A percentile compares a stretch with the other conserved stretches of the same genome.
Evolutionary conservation across 495 filamentous ascomycete species (phyloP).

Genomic region (Aspergillus cavernicola): DNA sequence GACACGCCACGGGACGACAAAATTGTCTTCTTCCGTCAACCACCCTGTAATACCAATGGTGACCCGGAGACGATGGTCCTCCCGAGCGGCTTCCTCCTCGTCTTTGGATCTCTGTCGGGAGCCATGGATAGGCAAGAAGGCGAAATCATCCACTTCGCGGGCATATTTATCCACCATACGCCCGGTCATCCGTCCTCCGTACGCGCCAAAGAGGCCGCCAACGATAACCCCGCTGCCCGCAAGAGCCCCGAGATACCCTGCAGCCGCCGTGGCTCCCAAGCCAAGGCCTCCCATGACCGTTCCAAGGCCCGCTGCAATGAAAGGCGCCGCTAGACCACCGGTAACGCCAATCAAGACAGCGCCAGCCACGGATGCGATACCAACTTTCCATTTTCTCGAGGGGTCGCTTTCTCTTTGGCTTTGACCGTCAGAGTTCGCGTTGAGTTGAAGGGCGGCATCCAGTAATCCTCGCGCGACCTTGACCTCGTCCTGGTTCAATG

Average conservation of each 20-base stretch:
- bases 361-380: constrained; percentile 73
- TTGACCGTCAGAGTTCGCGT: constrained; percentile 61
- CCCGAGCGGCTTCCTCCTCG: constrained; percentile 40
- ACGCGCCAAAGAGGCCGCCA: constrained; percentile 83
- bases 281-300: constrained; percentile 78
- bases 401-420: constrained; percentile 64
- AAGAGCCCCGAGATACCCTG: constrained; percentile 72
- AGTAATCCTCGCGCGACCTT: constrained; percentile 72
- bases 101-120: constrained; percentile 37
- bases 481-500: constrained; percentile 68
- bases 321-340: constrained; percentile 73
- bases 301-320: constrained; percentile 79
- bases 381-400: constrained; percentile 73
- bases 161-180: constrained; percentile 86
- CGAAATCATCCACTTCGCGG: constrained; percentile 84
- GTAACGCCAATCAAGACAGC: constrained; percentile 79
- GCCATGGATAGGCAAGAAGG: constrained; percentile 69
- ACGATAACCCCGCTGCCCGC: constrained; percentile 74
- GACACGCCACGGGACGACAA: constrained; percentile 70
- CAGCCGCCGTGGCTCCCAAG: constrained; percentile 72
- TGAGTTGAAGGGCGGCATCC: constrained; percentile 66
- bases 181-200: constrained; percentile 78
- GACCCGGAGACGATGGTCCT: constrained; percentile 70
- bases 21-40: constrained; percentile 66
- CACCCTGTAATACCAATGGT: constrained; percentile 82